phyloP scores from a whole-genome alignment of 495 filamentous ascomycete species.

The Penicillium simplicissimum region DNA sequence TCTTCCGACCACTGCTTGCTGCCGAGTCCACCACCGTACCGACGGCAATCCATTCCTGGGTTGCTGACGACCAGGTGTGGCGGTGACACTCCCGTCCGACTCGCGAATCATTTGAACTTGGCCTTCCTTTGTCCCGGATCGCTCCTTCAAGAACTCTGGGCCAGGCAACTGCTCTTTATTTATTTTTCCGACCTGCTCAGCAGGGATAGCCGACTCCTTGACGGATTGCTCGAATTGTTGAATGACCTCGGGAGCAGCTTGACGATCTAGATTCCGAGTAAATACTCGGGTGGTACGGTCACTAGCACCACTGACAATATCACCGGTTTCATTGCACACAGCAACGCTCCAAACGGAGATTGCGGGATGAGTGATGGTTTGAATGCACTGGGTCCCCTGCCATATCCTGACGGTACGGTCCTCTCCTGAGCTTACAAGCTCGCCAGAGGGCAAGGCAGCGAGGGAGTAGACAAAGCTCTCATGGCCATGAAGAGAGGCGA shows the following conservation, averaged over 20 bases:
- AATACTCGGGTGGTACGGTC: conserved; percentile 87
- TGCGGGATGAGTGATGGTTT: conserved; percentile 96
- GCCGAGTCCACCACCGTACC: conserved; percentile 91
- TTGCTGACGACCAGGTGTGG: conserved; percentile 76
- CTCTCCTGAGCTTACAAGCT: conserved; percentile 88
- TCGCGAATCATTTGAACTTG: conserved; percentile 91
- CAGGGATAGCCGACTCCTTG: conserved; percentile 78
- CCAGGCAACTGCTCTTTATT: conserved; percentile 90
- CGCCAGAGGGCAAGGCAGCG: conserved; percentile 72
- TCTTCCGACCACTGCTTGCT: conserved; percentile 75
- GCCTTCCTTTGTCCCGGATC: conserved; percentile 86
- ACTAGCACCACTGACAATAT: conserved; percentile 90
- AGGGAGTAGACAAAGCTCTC: conserved; percentile 96
- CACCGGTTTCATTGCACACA: conserved; percentile 75
- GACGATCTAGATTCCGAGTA: conserved; percentile 68
- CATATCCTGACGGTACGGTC: conserved; percentile 91
- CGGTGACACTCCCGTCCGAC: conserved; percentile 72
- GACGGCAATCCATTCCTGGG: conserved; percentile 76
- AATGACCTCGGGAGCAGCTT: conserved; percentile 59
- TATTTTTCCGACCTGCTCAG: conserved; percentile 75
- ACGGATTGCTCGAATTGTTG: conserved; percentile 78
- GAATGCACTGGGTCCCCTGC: conserved; percentile 77
- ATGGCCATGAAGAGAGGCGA: conserved; percentile 79
- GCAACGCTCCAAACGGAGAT: conserved; percentile 96
- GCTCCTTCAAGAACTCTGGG: conserved; percentile 76